Conservation (phyloP, 805 yeast genomes). For the Pichia manshurica region DNA sequence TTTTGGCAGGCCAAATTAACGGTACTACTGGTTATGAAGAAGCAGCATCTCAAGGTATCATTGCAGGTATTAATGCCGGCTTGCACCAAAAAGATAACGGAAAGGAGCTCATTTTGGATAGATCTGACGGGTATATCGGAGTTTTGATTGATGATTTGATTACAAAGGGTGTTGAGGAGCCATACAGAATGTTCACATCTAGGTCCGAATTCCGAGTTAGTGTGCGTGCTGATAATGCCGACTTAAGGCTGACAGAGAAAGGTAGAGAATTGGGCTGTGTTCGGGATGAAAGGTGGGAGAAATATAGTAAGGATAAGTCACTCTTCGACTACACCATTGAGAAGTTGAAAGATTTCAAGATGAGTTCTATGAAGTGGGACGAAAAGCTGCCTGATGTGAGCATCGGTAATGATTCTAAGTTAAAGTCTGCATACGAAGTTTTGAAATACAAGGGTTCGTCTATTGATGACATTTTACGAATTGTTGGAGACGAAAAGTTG, state of each 20-base stretch:
- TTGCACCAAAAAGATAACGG: conserved; percentile 35
- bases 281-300: conserved; percentile 48
- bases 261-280: conserved; percentile 70
- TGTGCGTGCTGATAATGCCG: conserved; percentile 93
- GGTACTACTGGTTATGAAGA: conserved; percentile 99
- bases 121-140: conserved; percentile 88
- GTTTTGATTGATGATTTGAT: conserved; percentile 90
- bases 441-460: conserved; percentile 47
- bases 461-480: conserved; percentile 33
- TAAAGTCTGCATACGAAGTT: conserved; percentile 66
- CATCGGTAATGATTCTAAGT: conserved; percentile 49
- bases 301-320: conserved; percentile 39
- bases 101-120: conserved; percentile 43
- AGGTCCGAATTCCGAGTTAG: conserved; percentile 89
- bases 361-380: conserved; percentile 63
- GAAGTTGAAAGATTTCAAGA: conserved; percentile 38
- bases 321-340: conserved; percentile 40
- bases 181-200: conserved; percentile 96
- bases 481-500: conserved; percentile 25
- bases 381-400: conserved; percentile 38
- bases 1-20: conserved; percentile 93
- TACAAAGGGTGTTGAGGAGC: conserved; percentile 94
- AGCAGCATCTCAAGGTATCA: conserved; percentile 93
- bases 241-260: conserved; percentile 64
- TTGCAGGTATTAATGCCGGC: conserved; percentile 96